Evolutionary conservation across 352 stramenopile genomes (phyloP).

Genomic region (Globisporangium nunn): DNA sequence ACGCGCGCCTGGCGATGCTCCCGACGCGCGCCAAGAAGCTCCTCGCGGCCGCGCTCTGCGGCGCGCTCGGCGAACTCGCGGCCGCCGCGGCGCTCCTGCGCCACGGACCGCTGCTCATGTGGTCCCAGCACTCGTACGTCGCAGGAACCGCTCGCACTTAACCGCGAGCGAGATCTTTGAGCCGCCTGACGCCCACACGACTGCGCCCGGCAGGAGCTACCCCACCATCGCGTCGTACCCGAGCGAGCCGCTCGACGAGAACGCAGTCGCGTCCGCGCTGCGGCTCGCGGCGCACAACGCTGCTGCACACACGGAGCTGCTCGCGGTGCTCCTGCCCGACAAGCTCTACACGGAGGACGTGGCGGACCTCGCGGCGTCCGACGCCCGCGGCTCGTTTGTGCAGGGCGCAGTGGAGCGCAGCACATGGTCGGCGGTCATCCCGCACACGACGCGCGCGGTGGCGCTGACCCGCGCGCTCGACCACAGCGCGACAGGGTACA

Average conservation of each 20-base stretch:
- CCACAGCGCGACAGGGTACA: slow-evolving; percentile 1
- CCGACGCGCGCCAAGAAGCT: slow-evolving; percentile 3
- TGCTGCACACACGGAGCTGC: slow-evolving; percentile 23
- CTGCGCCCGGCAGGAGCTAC: slow-evolving; percentile 29
- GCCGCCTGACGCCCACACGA: background rate
- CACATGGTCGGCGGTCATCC: slow-evolving; percentile 57
- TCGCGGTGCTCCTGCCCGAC: slow-evolving; percentile 53
- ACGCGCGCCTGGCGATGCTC: too few species aligned
- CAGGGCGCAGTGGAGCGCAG: slow-evolving; percentile 35
- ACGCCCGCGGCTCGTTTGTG: slow-evolving; percentile 29
- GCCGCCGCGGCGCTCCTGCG: slow-evolving; percentile 24
- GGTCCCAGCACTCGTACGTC: slow-evolving; percentile 60
- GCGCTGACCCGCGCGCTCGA: slow-evolving; percentile 22
- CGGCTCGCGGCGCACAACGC: background rate
- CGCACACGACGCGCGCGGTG: slow-evolving; percentile 55
- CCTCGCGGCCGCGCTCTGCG: slow-evolving; percentile 13
- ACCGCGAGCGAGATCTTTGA: slow-evolving; percentile 1
- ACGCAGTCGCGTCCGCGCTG: slow-evolving; percentile 26
- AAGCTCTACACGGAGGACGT: slow-evolving; percentile 39
- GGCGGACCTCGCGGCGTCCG: slow-evolving; percentile 20
- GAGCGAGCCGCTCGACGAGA: slow-evolving; percentile 36
- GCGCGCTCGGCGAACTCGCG: slow-evolving; percentile 17
- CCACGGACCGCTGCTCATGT: slow-evolving; percentile 57
- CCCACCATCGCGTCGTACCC: slow-evolving; percentile 34
- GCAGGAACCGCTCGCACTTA: background rate